Evolutionary conservation across 441 rosid species (phyloP).

Genomic region (Manihot esculenta): DNA sequence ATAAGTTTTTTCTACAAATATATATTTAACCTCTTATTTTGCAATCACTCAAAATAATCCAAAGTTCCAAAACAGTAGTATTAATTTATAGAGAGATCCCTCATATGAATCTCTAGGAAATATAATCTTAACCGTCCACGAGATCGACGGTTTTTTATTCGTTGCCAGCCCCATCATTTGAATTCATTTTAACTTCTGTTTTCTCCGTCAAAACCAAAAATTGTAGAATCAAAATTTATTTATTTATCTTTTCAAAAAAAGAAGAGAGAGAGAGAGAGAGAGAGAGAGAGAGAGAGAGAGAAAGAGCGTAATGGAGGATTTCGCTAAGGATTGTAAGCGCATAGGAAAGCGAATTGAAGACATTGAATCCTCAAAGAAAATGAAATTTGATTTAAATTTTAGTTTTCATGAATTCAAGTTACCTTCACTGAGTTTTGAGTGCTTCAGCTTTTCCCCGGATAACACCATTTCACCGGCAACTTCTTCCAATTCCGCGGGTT

Average conservation of each 20-base stretch:
- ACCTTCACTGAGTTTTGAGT: slow-evolving; percentile 27
- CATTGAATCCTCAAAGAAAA: slow-evolving; percentile 41
- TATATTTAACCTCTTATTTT: too few relatives aligned
- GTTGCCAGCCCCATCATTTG: slow-evolving; percentile 5
- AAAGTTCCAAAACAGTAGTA: too few relatives aligned
- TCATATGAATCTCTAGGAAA: background rate
- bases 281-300: slow-evolving; percentile 31
- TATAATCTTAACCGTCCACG: slow-evolving; percentile 16
- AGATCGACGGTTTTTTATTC: slow-evolving; percentile 14
- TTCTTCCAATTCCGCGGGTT: slow-evolving; percentile 22
- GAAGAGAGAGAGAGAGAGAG: background rate
- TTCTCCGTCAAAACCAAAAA: background rate
- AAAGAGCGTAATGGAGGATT: background rate
- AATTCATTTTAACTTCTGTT: slow-evolving; percentile 20
- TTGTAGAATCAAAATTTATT: background rate
- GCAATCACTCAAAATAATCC: too few relatives aligned
- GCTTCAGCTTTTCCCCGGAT: slow-evolving; percentile 12
- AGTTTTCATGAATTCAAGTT: slow-evolving; percentile 15
- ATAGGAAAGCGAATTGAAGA: slow-evolving; percentile 19
- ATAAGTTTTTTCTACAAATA: too few relatives aligned
- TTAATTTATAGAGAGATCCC: background rate
- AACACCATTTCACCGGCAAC: slow-evolving; percentile 10
- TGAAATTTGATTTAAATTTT: slow-evolving; percentile 26
- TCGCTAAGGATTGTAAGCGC: slow-evolving; percentile 32
- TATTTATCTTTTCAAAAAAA: too few relatives aligned